Base-by-base conservation (phyloP, 1,284 basidiomycete species). In the Microbotryomycetes sp. region DNA sequence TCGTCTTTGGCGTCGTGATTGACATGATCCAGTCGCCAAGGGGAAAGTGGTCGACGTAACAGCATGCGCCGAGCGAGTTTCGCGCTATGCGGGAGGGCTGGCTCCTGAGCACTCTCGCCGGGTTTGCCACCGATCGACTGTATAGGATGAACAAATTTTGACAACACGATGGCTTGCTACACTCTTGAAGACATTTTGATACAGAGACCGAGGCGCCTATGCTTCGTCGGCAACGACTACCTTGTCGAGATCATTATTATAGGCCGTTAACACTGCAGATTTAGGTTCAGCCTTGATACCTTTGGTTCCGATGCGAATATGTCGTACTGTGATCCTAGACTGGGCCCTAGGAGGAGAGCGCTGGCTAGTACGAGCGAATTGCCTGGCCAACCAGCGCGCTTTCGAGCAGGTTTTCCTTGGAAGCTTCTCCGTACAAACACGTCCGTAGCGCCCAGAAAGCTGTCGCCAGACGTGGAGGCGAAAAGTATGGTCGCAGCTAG, bases 401-500 rank as follows among this genome's bases (percentile, higher is more conserved):
- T n/a, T 41, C 35, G 9, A 11, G 11, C 35, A 41, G 18, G 9
- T 9, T 41, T 41, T 41, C 35, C 35, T 41, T 9, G 18, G 11
- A 41, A 18, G 35, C 18, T 41, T 18, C 35, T 9, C 9, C 35
- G 35, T 11, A 41, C 18, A 41, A 41, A 9, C 9, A 41, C 18
- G 35, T 41, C 35, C 18, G 35, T 41, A 9, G 35, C 18, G 18
- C 35, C 35, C 9, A 41, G 9, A 41, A 41, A 41, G 35, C 35
- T 41, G 11, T 41, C 11, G 18, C 35, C 18, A 11, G 35, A 41
- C 35, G 35, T 41, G 18, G 9, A 11, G 50, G 50, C 29, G 23
- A 18, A 9, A 27, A 27, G 23, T 13, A 5, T 9, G 63, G 63
- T 46, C 51, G 41, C 5, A 65, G 47, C 46, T 54, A 46, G 11